Percentiles rank a stretch among this genome's conserved stretches.
Conservation (phyloP, 192 early-diverging fungal species). For the Backusella liffmaniae region DNA sequence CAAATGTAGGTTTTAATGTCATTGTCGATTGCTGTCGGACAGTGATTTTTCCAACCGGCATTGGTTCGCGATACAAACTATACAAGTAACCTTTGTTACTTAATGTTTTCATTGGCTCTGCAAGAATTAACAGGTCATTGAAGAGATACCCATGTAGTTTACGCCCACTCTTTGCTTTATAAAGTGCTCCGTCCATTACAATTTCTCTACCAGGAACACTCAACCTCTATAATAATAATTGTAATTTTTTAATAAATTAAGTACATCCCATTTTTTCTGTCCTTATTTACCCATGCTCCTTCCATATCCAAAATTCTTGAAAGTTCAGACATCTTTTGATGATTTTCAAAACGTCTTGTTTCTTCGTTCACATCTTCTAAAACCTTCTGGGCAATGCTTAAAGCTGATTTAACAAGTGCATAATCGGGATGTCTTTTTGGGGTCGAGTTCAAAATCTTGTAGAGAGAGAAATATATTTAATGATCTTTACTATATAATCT, state of each 20-base stretch:
- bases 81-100: slow-evolving; percentile 42
- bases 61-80: slow-evolving; percentile 43
- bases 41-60: slow-evolving; percentile 12
- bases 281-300: slow-evolving; percentile 40
- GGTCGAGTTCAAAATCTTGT: slow-evolving; percentile 74
- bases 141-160: slow-evolving; percentile 73
- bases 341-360: slow-evolving; percentile 59
- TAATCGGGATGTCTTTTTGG: slow-evolving; percentile 78
- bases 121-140: slow-evolving; percentile 72
- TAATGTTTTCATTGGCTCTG: slow-evolving; percentile 41
- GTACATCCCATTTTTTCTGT: background rate
- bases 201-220: slow-evolving; percentile 61
- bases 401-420: slow-evolving; percentile 57
- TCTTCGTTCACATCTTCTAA: slow-evolving; percentile 86
- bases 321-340: slow-evolving; percentile 58
- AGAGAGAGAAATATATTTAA: background rate
- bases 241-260: background rate
- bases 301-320: slow-evolving; percentile 59
- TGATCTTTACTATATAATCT: too few relatives aligned
- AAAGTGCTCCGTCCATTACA: slow-evolving; percentile 66
- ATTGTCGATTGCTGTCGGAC: slow-evolving; percentile 18
- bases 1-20: slow-evolving; percentile 23
- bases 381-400: slow-evolving; percentile 63
- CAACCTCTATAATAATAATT: slow-evolving; percentile 40
- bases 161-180: slow-evolving; percentile 76